Conservation (phyloP, 352 stramenopile genomes). For the Globisporangium splendens region DNA sequence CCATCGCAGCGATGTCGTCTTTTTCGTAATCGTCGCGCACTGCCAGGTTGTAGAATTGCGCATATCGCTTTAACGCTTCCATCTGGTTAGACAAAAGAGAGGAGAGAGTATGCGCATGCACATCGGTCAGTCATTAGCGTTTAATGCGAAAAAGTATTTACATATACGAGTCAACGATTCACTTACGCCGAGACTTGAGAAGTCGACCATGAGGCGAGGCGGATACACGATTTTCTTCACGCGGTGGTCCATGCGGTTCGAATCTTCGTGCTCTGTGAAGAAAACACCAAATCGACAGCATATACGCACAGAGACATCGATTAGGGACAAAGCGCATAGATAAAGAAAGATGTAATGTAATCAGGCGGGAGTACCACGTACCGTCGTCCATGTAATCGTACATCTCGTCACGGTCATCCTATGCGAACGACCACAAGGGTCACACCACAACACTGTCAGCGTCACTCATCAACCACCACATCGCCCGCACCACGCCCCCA, state of each 20-base stretch:
- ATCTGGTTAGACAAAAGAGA: conserved; percentile 33
- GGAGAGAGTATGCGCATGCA: too few species aligned
- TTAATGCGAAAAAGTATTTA: too few species aligned
- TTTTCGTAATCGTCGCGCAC: conserved; percentile 57
- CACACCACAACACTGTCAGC: not conserved
- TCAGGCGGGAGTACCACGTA: conserved; percentile 6
- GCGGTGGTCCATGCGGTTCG: conserved; percentile 27
- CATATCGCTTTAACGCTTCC: conserved; percentile 71
- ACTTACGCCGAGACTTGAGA: conserved; percentile 72
- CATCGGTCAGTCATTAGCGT: too few species aligned
- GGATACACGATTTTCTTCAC: conserved; percentile 61
- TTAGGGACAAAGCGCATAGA: not conserved
- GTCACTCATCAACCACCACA: not conserved
- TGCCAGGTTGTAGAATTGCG: conserved; percentile 75
- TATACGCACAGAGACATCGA: not conserved
- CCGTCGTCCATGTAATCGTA: conserved; percentile 43
- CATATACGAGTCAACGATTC: too few species aligned
- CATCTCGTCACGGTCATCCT: conserved; percentile 46
- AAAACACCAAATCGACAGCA: conserved; percentile 2
- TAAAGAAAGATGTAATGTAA: not conserved
- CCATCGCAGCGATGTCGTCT: conserved; percentile 69
- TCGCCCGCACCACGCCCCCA: too few species aligned
- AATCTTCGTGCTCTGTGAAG: conserved; percentile 27
- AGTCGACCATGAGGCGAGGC: conserved; percentile 81
- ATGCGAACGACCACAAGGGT: not conserved